Evolutionary conservation across 2,329 filamentous ascomycete species (phyloP).

Genomic region (Calonectria pseudoreteaudii): DNA sequence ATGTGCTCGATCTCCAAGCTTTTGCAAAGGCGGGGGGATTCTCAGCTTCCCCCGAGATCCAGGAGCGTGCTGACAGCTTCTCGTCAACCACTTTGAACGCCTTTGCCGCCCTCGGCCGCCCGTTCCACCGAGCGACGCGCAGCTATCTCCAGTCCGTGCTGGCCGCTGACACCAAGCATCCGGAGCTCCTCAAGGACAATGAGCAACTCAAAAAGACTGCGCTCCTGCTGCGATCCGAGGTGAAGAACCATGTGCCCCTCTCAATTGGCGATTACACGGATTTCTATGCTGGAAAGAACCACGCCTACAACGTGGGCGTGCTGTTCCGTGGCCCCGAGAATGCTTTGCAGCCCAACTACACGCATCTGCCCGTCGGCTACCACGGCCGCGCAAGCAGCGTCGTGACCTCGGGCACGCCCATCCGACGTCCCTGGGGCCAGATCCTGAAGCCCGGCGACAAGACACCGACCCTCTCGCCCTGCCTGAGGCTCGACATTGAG

Average conservation of each 20-base stretch:
- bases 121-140: slow-evolving; percentile 77
- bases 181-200: slow-evolving; percentile 51
- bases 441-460: slow-evolving; percentile 63
- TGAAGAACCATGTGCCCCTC: slow-evolving; percentile 79
- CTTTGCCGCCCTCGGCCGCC: slow-evolving; percentile 67
- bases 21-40: slow-evolving; percentile 65
- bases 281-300: slow-evolving; percentile 84
- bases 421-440: slow-evolving; percentile 80
- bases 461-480: slow-evolving; percentile 69
- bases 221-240: slow-evolving; percentile 52
- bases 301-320: slow-evolving; percentile 77
- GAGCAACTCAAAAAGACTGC: slow-evolving; percentile 44
- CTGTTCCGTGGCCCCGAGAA: slow-evolving; percentile 80
- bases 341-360: slow-evolving; percentile 85
- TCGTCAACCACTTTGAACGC: slow-evolving; percentile 45
- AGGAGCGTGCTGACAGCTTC: slow-evolving; percentile 43
- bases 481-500: slow-evolving; percentile 77
- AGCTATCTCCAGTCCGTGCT: slow-evolving; percentile 74
- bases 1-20: slow-evolving; percentile 76
- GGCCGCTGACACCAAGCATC: slow-evolving; percentile 62
- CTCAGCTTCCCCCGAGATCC: slow-evolving; percentile 37
- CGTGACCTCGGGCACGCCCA: slow-evolving; percentile 78
- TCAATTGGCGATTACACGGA: slow-evolving; percentile 86
- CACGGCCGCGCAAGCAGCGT: slow-evolving; percentile 83
- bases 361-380: slow-evolving; percentile 83